Evolutionary conservation across 345 rosid species (phyloP).

Genomic region (Iberis pinnata): DNA sequence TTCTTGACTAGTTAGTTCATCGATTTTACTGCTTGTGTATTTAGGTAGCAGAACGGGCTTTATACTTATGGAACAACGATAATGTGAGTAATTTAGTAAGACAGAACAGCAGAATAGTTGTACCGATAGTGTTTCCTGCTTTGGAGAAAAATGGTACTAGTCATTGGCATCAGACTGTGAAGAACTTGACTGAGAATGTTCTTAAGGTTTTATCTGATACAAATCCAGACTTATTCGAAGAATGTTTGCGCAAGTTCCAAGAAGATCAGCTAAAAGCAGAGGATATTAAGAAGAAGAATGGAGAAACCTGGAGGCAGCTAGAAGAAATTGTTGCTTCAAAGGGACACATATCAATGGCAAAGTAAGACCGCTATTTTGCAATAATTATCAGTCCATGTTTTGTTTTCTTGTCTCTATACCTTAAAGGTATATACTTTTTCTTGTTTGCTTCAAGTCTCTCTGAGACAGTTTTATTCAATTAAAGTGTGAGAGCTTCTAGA

Average conservation of each 20-base stretch:
- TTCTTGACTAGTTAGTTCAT: constrained; percentile 15
- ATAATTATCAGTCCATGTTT: constrained; percentile 3
- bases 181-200: constrained; percentile 32
- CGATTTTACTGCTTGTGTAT: constrained; percentile 8
- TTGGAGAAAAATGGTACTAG: constrained; percentile 31
- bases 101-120: constrained; percentile 29
- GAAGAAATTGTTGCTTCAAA: constrained; percentile 64
- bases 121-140: constrained; percentile 35
- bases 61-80: constrained; percentile 37
- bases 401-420: constrained; percentile 16
- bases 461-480: constrained; percentile 12
- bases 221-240: constrained; percentile 30
- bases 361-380: constrained; percentile 16
- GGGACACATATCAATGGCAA: constrained; percentile 28
- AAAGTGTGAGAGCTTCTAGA: constrained; percentile 26
- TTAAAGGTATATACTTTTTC: constrained; percentile 22
- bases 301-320: constrained; percentile 45
- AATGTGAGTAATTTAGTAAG: constrained; percentile 31
- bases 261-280: constrained; percentile 32
- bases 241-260: constrained; percentile 31
- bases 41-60: constrained; percentile 35
- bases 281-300: constrained; percentile 31
- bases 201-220: constrained; percentile 34
- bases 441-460: constrained; percentile 15
- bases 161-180: constrained; percentile 35